These are phyloP conservation scores for Lactifluus echinatus DNA, from an alignment of 768 basidiomycete genomes.

Conservation along the genomic window DNA sequence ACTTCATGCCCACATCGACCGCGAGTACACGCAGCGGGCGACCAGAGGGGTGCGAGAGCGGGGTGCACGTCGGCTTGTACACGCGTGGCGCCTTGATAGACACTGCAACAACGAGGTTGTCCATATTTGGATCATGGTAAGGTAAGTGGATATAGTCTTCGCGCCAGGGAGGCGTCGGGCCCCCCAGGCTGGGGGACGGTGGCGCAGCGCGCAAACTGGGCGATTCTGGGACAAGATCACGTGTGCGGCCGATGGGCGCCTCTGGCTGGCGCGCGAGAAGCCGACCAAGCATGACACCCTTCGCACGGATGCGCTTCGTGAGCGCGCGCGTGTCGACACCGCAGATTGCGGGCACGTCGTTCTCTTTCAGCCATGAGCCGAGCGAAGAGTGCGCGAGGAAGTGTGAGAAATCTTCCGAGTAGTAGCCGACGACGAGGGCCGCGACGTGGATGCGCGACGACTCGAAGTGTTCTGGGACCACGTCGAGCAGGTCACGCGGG, in stretches of 20 bases:
- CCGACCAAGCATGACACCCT: conserved; percentile 87
- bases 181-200: conserved; percentile 37
- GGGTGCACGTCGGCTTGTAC: conserved; percentile 50
- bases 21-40: conserved; percentile 79
- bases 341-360: conserved; percentile 87
- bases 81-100: conserved; percentile 62
- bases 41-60: conserved; percentile 66
- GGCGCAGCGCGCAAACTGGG: conserved; percentile 41
- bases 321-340: conserved; percentile 95
- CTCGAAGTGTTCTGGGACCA: conserved; percentile 76
- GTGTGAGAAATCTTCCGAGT: conserved; percentile 91
- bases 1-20: conserved; percentile 99
- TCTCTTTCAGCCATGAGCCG: conserved; percentile 90
- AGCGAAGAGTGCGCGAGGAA: conserved; percentile 86
- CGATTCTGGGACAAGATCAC: conserved; percentile 31
- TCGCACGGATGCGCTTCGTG: conserved; percentile 92
- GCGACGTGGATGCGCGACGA: conserved; percentile 91
- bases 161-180: conserved; percentile 47
- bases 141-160: conserved; percentile 77
- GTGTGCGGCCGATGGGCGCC: conserved; percentile 33
- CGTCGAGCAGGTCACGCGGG: conserved; percentile 36
- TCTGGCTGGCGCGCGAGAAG: conserved; percentile 58
- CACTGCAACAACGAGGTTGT: conserved; percentile 86
- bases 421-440: conserved; percentile 86
- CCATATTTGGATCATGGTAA: conserved; percentile 80